These are phyloP conservation scores for Cystobasidiopsis lactophilus DNA, from an alignment of 768 basidiomycete species.

Conservation along the genomic window DNA sequence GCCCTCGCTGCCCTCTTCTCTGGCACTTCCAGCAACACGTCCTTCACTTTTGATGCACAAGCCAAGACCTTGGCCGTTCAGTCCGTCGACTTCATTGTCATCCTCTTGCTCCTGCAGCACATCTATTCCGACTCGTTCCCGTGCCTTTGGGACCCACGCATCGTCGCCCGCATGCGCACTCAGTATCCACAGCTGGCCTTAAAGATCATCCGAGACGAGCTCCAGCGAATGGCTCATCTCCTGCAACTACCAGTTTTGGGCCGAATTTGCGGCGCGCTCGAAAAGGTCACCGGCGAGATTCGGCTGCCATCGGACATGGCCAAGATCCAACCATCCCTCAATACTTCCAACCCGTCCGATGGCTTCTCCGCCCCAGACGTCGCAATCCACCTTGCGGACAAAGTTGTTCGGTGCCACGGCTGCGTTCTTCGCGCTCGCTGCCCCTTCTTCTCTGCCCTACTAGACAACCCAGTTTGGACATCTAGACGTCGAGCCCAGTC, in stretches of 20 bases:
- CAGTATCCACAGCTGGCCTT: constrained; percentile 24
- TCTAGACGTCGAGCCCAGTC: constrained; percentile 35
- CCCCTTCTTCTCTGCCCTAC: constrained; percentile 61
- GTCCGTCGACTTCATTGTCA: constrained; percentile 41
- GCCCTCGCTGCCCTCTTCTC: constrained; percentile 31
- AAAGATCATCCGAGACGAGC: constrained; percentile 40
- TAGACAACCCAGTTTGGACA: constrained; percentile 66
- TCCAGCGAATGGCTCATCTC: constrained; percentile 37
- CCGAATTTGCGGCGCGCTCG: constrained; percentile 37
- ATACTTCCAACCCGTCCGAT: too few relatives aligned
- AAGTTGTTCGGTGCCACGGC: constrained; percentile 44
- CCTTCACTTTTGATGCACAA: background rate
- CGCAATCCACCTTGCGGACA: constrained; percentile 45
- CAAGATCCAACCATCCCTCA: background rate
- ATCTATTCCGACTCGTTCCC: constrained; percentile 70
- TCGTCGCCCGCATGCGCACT: constrained; percentile 30
- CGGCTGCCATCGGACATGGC: constrained; percentile 34
- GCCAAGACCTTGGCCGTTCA: constrained; percentile 25
- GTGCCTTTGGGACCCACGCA: constrained; percentile 61
- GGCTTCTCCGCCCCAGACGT: constrained; percentile 36
- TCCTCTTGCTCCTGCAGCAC: constrained; percentile 57
- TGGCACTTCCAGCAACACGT: constrained; percentile 2
- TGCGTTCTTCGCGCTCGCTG: constrained; percentile 58
- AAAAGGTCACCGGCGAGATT: constrained; percentile 34
- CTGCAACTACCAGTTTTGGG: constrained; percentile 39